Conservation (phyloP, 768 basidiomycete genomes). For the Lactifluus hygrophoroides region DNA sequence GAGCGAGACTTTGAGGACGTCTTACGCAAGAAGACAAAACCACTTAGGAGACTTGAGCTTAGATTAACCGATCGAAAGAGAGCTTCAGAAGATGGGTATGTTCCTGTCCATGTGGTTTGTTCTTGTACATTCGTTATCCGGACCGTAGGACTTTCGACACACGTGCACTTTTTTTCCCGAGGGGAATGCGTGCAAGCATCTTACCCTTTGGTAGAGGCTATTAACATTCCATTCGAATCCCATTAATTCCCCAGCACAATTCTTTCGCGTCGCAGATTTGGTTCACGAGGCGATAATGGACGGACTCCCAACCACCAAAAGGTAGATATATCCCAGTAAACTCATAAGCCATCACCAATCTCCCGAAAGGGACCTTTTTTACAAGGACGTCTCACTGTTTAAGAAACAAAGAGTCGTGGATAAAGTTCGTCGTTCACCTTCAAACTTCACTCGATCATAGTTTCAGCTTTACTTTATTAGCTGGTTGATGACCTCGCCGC, state of each 20-base stretch:
- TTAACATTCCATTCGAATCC: not conserved
- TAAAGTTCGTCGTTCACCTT: slow-evolving; percentile 36
- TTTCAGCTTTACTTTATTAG: slow-evolving; percentile 32
- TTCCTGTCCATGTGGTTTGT: not conserved
- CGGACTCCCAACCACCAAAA: slow-evolving; percentile 35
- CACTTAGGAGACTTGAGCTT: slow-evolving; percentile 28
- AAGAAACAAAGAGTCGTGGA: slow-evolving; percentile 73
- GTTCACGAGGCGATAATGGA: slow-evolving; percentile 58
- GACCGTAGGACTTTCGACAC: slow-evolving; percentile 19
- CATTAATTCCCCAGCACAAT: slow-evolving; percentile 42
- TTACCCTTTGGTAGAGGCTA: slow-evolving; percentile 33
- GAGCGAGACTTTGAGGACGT: not conserved
- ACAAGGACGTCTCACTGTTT: slow-evolving; percentile 76
- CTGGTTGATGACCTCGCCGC: slow-evolving; percentile 87
- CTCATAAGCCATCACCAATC: not conserved
- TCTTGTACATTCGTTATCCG: not conserved
- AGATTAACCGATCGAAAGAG: slow-evolving; percentile 32
- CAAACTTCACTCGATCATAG: not conserved
- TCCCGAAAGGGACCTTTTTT: slow-evolving; percentile 68
- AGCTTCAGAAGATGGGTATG: slow-evolving; percentile 26
- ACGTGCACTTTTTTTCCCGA: slow-evolving; percentile 33
- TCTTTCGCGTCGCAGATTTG: slow-evolving; percentile 57
- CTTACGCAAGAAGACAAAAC: not conserved
- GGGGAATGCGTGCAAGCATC: slow-evolving; percentile 29
- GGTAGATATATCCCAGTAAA: slow-evolving; percentile 2